phyloP scores from a whole-genome alignment of 2,329 filamentous ascomycete genomes.

The Zymoseptoria passerinii region DNA sequence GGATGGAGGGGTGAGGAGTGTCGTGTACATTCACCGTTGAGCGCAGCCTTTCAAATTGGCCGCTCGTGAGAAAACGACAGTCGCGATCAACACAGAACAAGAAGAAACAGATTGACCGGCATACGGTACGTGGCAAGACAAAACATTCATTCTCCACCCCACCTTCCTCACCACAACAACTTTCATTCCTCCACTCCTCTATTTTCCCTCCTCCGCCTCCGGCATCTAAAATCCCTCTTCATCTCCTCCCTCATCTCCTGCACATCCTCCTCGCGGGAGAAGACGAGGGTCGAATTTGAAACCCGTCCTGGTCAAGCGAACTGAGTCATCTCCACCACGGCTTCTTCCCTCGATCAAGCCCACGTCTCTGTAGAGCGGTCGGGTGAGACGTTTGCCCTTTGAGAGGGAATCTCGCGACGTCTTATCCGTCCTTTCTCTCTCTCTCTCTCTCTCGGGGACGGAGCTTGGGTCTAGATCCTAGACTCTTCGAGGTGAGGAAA shows the following conservation, averaged over 20 bases:
- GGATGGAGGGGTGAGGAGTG: slow-evolving; percentile 21
- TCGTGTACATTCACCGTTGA: slow-evolving; percentile 24
- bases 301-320: no score
- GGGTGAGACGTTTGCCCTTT: slow-evolving; percentile 9
- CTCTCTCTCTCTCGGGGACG: slow-evolving; percentile 18
- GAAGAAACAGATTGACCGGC: not conserved
- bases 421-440: no score
- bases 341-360: not conserved
- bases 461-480: slow-evolving; percentile 29
- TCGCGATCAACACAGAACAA: not conserved
- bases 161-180: slow-evolving; percentile 3
- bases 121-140: not conserved
- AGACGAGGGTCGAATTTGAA: no score
- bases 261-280: not conserved
- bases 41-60: not conserved
- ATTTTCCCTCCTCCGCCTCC: no score
- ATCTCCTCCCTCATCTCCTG: slow-evolving; percentile 5
- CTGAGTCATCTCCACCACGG: no score
- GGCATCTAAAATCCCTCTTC: no score
- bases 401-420: slow-evolving; percentile 4
- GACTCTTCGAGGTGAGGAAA: slow-evolving; percentile 24
- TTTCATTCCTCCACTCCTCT: slow-evolving; percentile 10
- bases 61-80: not conserved
- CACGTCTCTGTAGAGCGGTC: not conserved
- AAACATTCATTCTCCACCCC: not conserved